phyloP scores from a whole-genome alignment of 805 yeast genomes.

The Yarrowia divulgata region DNA sequence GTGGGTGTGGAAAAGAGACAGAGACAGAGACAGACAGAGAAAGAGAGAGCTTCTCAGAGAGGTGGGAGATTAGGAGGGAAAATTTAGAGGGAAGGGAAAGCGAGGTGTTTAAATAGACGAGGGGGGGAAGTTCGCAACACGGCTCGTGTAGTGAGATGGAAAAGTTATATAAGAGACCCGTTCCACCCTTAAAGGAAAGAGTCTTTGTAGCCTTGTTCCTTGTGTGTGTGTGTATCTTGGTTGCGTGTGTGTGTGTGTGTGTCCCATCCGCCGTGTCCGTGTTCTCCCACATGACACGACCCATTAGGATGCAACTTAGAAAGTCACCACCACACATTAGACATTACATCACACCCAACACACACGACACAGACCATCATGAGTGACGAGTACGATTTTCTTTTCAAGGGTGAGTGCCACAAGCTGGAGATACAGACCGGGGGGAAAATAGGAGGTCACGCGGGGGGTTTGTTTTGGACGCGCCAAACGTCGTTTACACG shows the following conservation, averaged over 20 bases:
- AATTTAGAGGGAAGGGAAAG: no score
- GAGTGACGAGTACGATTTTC: constrained; percentile 85
- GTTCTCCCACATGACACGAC: constrained; percentile 21
- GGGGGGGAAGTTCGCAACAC: background rate
- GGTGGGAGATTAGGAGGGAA: background rate
- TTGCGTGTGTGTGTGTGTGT: no score
- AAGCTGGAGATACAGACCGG: background rate
- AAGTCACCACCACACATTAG: constrained; percentile 26
- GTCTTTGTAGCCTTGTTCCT: background rate
- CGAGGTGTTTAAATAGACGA: background rate
- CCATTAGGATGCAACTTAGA: constrained; percentile 32
- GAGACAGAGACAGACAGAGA: background rate
- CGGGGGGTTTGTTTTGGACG: no score
- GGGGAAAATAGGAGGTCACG: no score
- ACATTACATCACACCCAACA: constrained; percentile 33
- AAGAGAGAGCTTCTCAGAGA: background rate
- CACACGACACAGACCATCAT: constrained; percentile 42
- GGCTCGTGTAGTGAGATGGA: background rate
- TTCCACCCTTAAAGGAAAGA: background rate
- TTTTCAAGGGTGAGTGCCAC: constrained; percentile 65
- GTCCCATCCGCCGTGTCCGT: background rate
- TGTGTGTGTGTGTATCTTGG: background rate
- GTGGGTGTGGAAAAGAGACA: background rate
- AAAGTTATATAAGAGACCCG: background rate
- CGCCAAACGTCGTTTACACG: no score